Evolutionary conservation across 2,329 filamentous ascomycete species (phyloP), one percentile per base, ranked within the genome.

Genomic region (Fusarium anguioides): DNA sequence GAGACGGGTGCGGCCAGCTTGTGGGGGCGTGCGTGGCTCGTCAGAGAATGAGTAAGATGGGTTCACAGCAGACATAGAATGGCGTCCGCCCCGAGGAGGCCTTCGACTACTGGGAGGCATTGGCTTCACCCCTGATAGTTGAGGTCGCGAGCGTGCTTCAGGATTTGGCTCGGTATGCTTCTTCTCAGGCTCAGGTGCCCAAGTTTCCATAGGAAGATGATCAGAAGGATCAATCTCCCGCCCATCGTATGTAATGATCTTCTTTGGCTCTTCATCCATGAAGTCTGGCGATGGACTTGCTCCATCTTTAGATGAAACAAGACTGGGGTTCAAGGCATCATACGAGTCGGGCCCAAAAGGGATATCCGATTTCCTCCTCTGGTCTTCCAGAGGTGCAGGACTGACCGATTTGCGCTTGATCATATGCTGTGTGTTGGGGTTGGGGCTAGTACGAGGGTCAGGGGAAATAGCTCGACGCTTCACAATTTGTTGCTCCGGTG

Each of bases 181-280:
- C 3, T 85, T 83, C 69, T 92, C 89, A 0, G 91, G 91, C 72
- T 94, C 91, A 0, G 91, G 91, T 3, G 91, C 91, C 91, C 91
- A 94, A 2, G 87, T 87, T 54, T 92, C 88, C 75, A 93, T 86
- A 0, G 92, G 92, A 15, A 94, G 82, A 74, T 94, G 91, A 76
- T 95, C 92, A 1, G 91, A 93, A 2, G 92, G 92, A 73, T 95
- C 92, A 54, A 95, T 86, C 71, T 93, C 90, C 54, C 90, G 85
- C 8, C 92, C 92, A 74, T 93, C 91, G 65, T 91, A 85, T 2
- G 88, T 91, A 51, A 94, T 88, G 62, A 94, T 93, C 72, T 92
- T 92, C 26, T 69, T 68, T 10, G 87, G 89, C 49, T 86, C 84
- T 1, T 83, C 79, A 51, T 88, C 86, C 66, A 71, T 44, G n/a